A percentile compares a stretch with the other conserved stretches of the same genome.
These are phyloP conservation scores for Gossypium herbaceum DNA, from an alignment of 345 rosid genomes.

Conservation along the genomic window DNA sequence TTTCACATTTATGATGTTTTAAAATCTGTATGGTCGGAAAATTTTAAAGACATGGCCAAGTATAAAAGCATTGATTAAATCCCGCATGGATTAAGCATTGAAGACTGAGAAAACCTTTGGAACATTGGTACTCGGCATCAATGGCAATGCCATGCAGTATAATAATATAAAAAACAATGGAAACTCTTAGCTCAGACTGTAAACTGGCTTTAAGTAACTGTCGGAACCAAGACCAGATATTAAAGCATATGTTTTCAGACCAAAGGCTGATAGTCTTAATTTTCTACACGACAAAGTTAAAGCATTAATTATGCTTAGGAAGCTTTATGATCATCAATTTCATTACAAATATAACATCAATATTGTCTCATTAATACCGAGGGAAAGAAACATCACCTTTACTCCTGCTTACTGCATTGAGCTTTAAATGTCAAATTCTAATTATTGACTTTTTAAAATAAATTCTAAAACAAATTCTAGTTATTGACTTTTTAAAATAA, in stretches of 20 bases:
- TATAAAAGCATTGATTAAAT: background rate
- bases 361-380: too few species aligned
- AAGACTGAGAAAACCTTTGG: background rate
- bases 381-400: too few species aligned
- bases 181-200: background rate
- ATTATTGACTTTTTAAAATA: too few species aligned
- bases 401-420: background rate
- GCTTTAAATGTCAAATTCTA: background rate
- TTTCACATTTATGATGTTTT: background rate
- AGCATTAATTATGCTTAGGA: too few species aligned
- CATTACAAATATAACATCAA: too few species aligned
- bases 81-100: background rate
- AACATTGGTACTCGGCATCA: background rate
- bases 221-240: constrained; percentile 8
- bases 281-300: background rate
- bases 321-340: too few species aligned
- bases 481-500: too few species aligned
- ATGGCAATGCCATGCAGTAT: background rate
- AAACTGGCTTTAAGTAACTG: background rate
- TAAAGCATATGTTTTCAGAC: background rate
- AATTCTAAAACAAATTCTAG: background rate
- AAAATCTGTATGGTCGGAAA: background rate
- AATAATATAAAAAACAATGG: background rate
- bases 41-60: background rate
- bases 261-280: background rate